Evolutionary conservation across 106 monocot species (phyloP), one percentile per base, ranked within the genome.

Genomic region (Cymbidium sinense): DNA sequence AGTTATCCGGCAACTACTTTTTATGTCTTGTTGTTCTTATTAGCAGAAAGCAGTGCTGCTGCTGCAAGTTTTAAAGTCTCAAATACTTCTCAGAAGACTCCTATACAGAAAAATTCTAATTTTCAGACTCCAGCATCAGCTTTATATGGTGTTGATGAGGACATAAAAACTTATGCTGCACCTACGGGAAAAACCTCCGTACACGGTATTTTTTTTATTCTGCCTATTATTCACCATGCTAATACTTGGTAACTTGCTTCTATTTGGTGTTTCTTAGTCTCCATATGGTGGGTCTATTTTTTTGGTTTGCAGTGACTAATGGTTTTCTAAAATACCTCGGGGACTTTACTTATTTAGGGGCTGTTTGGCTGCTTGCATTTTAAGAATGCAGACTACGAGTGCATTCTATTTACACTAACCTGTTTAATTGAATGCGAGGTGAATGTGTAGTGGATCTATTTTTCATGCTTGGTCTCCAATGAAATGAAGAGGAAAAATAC

Each of bases 121-220:
- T 98, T 90, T 61, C 94, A 98, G 58, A 94, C 88, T 25, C 96
- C 96, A 55, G 92, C 94, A 47, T 91, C 90, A n/a, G 94, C 96
- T 77, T 88, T 94, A 69, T 87, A 98, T 82, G 91, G 83, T 2
- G 21, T 84, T 28, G 80, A 85, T 80, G 86, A 87, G 25, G 95
- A 86, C 15, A 37, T 62, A 34, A 77, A 36, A 50, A 36, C 75
- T 64, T 33, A 28, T 34, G 34, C 44, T 51, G 39, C 77, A 29
- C 69, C 81, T 65, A 44, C 17, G 6, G 78, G 75, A 36, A 51
- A 78, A 78, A 43, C 81, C 9, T 81, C 79, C 12, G 30, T 43
- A 76, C 13, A 77, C 82, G 82, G 87, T 88, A 79, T 78, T 74
- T 9, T 43, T 74, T 12, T 74, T 12, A 74, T 12, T 43, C 6